Conservation (phyloP, 1,284 basidiomycete genomes). For the Trichosporon asahii region DNA sequence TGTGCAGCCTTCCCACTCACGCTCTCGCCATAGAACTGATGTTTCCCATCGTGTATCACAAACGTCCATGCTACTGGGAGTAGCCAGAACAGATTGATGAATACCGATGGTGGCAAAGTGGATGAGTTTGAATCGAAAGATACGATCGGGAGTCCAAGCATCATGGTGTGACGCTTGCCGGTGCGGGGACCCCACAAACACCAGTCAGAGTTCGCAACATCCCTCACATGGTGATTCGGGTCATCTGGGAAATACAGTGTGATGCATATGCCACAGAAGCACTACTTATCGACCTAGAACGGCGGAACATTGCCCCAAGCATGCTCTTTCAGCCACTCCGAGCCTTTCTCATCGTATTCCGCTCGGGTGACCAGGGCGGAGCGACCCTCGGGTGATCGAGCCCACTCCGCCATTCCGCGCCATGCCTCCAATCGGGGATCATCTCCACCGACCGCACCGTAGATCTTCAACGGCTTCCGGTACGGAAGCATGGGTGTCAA, state of each 20-base stretch:
- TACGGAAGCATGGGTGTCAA: slow-evolving; percentile 78
- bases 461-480: slow-evolving; percentile 64
- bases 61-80: background rate
- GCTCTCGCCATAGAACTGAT: slow-evolving; percentile 52
- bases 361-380: slow-evolving; percentile 63
- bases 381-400: slow-evolving; percentile 61
- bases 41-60: slow-evolving; percentile 37
- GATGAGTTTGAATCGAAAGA: background rate
- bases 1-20: slow-evolving; percentile 29
- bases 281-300: slow-evolving; percentile 17
- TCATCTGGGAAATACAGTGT: background rate
- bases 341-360: slow-evolving; percentile 89
- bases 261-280: background rate
- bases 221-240: background rate
- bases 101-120: background rate
- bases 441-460: slow-evolving; percentile 53
- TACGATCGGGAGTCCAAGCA: background rate
- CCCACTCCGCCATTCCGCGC: slow-evolving; percentile 87
- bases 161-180: background rate
- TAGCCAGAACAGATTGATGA: background rate
- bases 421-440: slow-evolving; percentile 79
- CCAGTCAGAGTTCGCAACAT: background rate
- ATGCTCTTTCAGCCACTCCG: slow-evolving; percentile 63
- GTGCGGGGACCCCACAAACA: slow-evolving; percentile 1
- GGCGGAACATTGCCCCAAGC: slow-evolving; percentile 52